phyloP scores from a whole-genome alignment of 192 early-diverging fungal species.

The Phlyctochytrium planicorne region DNA sequence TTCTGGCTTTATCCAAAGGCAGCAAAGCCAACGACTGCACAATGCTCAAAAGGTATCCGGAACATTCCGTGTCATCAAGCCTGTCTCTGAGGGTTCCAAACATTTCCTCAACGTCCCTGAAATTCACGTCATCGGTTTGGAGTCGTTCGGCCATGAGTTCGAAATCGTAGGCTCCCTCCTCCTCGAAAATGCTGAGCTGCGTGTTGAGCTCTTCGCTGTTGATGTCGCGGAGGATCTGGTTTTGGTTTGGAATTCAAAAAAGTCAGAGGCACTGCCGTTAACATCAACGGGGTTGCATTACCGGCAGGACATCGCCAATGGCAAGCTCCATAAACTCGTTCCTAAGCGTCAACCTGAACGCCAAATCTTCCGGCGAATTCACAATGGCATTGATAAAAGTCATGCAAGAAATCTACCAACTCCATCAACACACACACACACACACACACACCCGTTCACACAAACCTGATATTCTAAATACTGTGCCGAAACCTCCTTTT shows the following conservation, averaged over 20 bases:
- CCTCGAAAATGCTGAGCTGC: slow-evolving; percentile 28
- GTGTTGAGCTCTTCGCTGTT: slow-evolving; percentile 27
- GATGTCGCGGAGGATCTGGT: slow-evolving; percentile 13
- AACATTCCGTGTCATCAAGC: slow-evolving; percentile 12
- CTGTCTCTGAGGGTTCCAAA: slow-evolving; percentile 11
- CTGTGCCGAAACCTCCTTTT: slow-evolving; percentile 8
- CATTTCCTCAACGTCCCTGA: slow-evolving; percentile 20
- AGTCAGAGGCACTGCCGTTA: background rate
- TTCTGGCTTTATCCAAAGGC: slow-evolving; percentile 10
- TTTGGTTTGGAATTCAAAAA: slow-evolving; percentile 1
- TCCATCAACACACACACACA: background rate
- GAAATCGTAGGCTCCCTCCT: slow-evolving; percentile 23
- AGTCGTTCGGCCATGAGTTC: slow-evolving; percentile 4
- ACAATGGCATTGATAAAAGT: slow-evolving; percentile 35
- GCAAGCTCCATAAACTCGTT: slow-evolving; percentile 17
- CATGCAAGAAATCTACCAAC: slow-evolving; percentile 19
- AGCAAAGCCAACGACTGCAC: slow-evolving; percentile 16
- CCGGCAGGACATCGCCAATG: slow-evolving; percentile 24
- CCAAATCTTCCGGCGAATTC: slow-evolving; percentile 31
- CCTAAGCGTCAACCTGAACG: slow-evolving; percentile 21
- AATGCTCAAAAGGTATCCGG: slow-evolving; percentile 15
- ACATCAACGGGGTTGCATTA: background rate
- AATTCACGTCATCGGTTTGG: slow-evolving; percentile 10
- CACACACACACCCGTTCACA: background rate
- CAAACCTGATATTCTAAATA: slow-evolving; percentile 25